These are phyloP conservation scores for Tothia fuscella DNA, from an alignment of 2,329 filamentous ascomycete species.

Conservation along the genomic window DNA sequence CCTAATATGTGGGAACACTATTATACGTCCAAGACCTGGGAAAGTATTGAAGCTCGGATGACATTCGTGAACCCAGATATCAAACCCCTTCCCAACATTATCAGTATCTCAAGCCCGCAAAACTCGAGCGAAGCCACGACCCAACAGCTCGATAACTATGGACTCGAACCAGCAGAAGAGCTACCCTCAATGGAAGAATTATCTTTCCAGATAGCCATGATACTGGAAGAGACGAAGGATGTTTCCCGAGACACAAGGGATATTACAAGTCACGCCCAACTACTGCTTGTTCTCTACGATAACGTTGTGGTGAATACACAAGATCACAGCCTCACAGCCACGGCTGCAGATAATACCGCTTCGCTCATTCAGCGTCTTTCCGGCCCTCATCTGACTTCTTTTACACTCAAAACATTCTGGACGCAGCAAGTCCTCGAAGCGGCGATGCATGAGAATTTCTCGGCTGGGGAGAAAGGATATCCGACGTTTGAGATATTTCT, in stretches of 20 bases:
- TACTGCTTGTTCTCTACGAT: background rate
- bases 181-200: background rate
- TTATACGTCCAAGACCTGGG: slow-evolving; percentile 1
- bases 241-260: background rate
- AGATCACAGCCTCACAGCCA: background rate
- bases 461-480: background rate
- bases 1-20: background rate
- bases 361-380: background rate
- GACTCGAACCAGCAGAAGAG: background rate
- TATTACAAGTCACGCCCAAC: background rate
- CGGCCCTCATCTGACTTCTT: background rate
- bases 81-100: background rate
- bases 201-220: background rate
- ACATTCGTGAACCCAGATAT: slow-evolving; percentile 3
- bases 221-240: background rate
- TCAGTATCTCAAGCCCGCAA: background rate
- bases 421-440: background rate
- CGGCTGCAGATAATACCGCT: background rate
- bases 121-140: background rate
- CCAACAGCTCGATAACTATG: background rate
- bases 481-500: background rate
- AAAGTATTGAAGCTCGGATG: background rate
- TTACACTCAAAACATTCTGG: slow-evolving; percentile 1
- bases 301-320: background rate
- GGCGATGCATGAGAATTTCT: background rate